phyloP scores from a whole-genome alignment of 75 land plant genomes.

The Pseudotsuga menziesii region DNA sequence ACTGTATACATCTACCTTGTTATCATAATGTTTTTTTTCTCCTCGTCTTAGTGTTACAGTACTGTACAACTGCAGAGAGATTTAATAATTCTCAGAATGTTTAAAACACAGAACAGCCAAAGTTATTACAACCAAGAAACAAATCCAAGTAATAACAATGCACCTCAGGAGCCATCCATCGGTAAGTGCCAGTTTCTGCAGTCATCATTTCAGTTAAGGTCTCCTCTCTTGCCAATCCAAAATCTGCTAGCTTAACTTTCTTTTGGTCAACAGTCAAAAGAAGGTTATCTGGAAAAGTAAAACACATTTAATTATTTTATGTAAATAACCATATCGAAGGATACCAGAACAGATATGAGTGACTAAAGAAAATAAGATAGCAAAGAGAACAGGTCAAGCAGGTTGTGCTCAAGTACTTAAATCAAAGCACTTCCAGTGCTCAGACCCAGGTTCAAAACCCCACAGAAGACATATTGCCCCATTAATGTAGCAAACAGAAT shows the following conservation, averaged over 20 bases:
- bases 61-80: constrained; percentile 25
- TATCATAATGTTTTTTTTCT: constrained; percentile 29
- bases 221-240: constrained; percentile 47
- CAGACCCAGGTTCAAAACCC: neutral
- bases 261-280: constrained; percentile 41
- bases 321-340: too few relatives aligned
- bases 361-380: too few relatives aligned
- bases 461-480: neutral
- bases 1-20: constrained; percentile 33
- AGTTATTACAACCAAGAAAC: neutral
- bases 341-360: too few relatives aligned
- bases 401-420: too few relatives aligned
- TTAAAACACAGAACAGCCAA: too few relatives aligned
- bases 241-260: constrained; percentile 39
- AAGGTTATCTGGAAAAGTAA: constrained; percentile 24
- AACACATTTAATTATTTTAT: neutral
- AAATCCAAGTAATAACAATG: neutral
- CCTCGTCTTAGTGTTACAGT: constrained; percentile 29
- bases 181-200: constrained; percentile 48
- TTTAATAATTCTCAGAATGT: neutral
- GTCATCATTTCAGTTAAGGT: constrained; percentile 55
- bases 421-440: too few relatives aligned
- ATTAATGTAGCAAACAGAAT: too few relatives aligned
- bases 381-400: too few relatives aligned
- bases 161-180: constrained; percentile 57